Base-by-base conservation (phyloP, 2,329 filamentous ascomycete genomes). In the Lecanicillium sp. region DNA sequence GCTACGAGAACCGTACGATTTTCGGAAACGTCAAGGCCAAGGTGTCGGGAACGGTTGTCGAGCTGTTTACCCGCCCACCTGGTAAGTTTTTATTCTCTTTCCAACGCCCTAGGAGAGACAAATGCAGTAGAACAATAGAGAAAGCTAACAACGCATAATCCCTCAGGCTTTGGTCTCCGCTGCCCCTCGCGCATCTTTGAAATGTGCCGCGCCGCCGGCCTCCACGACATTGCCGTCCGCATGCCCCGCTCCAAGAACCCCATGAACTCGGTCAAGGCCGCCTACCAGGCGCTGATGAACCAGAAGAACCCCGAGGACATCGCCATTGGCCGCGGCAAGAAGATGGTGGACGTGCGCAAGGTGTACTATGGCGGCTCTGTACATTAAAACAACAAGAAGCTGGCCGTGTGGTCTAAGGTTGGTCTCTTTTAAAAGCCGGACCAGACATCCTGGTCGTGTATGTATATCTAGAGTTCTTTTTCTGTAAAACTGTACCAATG, bases 251-350 rank as follows among this genome's bases (percentile, higher is more conserved):
- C 87, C 46, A 79, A 89, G 54, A 97, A 95, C 71, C 87, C 88
- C 50, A 95, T 97, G 88, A 98, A 98, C 70, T 87, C 89, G 14
- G 84, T 95, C 65, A 96, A 96, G 69, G 92, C 92, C 12, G 77
- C 87, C 29, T 86, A 85, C 63, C 62, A 90, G 60, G 90, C 89
- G 5, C 70, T 98, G 46, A 76, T 78, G 60, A 84, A 72, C 67
- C 92, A 98, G 68, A 78, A 78, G 44, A 72, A 94, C 56, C 92
- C 92, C 20, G 87, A 97, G 59, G 81, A 90, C 57, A 82, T 98
- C 56, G 92, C 92, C 41, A 75, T 85, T 36, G 90, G 87, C 37
- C 71, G 89, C 47, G 90, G 92, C 44, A 90, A 86, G 76, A 98
- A 98, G 75, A 61, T 98, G 56, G 88, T 98, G 25, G 92, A 98